phyloP scores from a whole-genome alignment of 495 filamentous ascomycete genomes.

The Lichenothelia convexa region DNA sequence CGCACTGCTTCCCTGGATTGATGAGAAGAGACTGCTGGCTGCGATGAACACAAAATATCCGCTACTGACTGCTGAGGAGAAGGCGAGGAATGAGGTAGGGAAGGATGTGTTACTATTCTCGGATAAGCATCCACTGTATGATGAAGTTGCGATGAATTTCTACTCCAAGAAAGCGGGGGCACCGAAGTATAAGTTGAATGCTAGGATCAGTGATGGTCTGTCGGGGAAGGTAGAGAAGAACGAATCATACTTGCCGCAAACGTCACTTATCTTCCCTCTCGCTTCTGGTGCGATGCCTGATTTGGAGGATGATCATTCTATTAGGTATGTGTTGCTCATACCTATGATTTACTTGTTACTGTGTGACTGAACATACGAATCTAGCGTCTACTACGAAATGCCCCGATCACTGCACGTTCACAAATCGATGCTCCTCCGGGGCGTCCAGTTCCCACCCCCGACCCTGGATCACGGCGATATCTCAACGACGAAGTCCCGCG shows the following conservation, averaged over 20 bases:
- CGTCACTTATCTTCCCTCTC: conserved; percentile 46
- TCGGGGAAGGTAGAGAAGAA: conserved; percentile 69
- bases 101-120: conserved; percentile 70
- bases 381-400: conserved; percentile 68
- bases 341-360: conserved; percentile 1
- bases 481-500: conserved; percentile 41
- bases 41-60: conserved; percentile 75
- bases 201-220: conserved; percentile 55
- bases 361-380: neutral
- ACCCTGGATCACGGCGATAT: conserved; percentile 59
- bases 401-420: conserved; percentile 52
- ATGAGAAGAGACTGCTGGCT: conserved; percentile 66
- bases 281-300: conserved; percentile 47
- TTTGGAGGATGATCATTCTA: conserved; percentile 64
- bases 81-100: conserved; percentile 59
- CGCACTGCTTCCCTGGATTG: conserved; percentile 84
- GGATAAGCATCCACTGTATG: conserved; percentile 61
- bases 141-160: conserved; percentile 61
- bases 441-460: conserved; percentile 50
- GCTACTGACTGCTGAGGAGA: conserved; percentile 59
- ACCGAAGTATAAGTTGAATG: conserved; percentile 48
- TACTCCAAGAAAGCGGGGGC: conserved; percentile 72
- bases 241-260: conserved; percentile 57
- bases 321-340: conserved; percentile 58
- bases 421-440: conserved; percentile 86